These are phyloP conservation scores for Lecanicillium sp. DNA, from an alignment of 2,329 filamentous ascomycete species.

Conservation along the genomic window DNA sequence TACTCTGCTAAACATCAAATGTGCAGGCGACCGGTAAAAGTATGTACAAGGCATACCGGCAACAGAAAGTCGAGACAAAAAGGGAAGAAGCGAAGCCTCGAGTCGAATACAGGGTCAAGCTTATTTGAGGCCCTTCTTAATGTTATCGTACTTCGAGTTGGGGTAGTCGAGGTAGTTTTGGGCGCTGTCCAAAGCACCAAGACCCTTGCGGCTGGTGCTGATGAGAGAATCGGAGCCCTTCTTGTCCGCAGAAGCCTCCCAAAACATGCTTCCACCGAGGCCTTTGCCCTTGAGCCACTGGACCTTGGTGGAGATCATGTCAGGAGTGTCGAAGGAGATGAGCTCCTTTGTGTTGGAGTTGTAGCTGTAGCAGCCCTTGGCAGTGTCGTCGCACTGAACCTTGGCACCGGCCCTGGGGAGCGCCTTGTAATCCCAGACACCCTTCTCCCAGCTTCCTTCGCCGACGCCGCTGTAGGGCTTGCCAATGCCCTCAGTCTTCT, in stretches of 20 bases:
- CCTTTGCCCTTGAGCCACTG: conserved; percentile 55
- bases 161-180: conserved; percentile 49
- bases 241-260: conserved; percentile 70
- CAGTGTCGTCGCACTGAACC: conserved; percentile 50
- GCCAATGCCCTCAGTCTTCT: conserved; percentile 57
- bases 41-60: neutral
- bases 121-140: conserved; percentile 29
- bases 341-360: conserved; percentile 54
- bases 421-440: conserved; percentile 76
- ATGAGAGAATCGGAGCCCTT: conserved; percentile 56
- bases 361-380: conserved; percentile 66
- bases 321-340: conserved; percentile 65
- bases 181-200: conserved; percentile 36
- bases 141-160: conserved; percentile 49
- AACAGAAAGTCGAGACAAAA: no score
- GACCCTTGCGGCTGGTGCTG: conserved; percentile 36
- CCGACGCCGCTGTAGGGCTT: conserved; percentile 58
- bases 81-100: no score
- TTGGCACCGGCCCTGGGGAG: conserved; percentile 57
- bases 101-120: no score
- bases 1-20: neutral
- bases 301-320: conserved; percentile 56
- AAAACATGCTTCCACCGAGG: conserved; percentile 78
- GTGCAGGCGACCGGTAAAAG: neutral
- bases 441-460: conserved; percentile 63